Base-by-base conservation (phyloP, 2,329 filamentous ascomycete species). In the Berkeleyomyces rouxiae region DNA sequence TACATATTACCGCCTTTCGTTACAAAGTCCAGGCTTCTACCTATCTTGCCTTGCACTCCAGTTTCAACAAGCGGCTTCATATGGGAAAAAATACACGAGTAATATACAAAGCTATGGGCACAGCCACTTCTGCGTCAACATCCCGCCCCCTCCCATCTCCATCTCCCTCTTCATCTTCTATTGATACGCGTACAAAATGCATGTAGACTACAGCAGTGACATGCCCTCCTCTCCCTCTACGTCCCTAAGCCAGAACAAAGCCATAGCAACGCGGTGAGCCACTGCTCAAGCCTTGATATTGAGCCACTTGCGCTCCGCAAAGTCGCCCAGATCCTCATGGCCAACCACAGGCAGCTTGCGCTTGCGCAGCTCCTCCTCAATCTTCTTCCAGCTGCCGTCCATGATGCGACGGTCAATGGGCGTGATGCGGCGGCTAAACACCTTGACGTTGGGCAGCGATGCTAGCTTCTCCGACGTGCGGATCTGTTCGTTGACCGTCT, bases 381-480 rank as follows among this genome's bases (percentile, higher is more conserved):
- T 88, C 59, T 90, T 72, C 81, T 93, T 93, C 82, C 86, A 88
- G 69, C 88, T 78, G 37, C 90, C 90, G 49, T 88, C 71, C 58
- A 81, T 78, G 68, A 80, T 82, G 73, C 92, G 87, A 71, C 82
- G 83, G 71, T 92, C 82, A 42, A 87, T 82, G 7, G 83, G 80
- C 6, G 84, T 90, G 65, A 88, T 76, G 68, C 85, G 84, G 67
- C 79, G 79, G 36, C 74, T 71, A 67, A 81, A 80, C 31, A 96
- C 75, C 67, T 79, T 79, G 51, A 96, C 84, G 70, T 96, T 96
- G 65, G 82, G 76, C 60, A 88, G 74, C 13, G 66, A 59, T 16
- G 74, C 68, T 40, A 88, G 74, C 16, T 77, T 70, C 51, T 77
- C 72, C 58, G 70, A 74, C 59, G 70, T 66, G 67, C 74, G 70